Base-by-base conservation (phyloP, 352 stramenopile genomes). In the Phytopythium montanum region DNA sequence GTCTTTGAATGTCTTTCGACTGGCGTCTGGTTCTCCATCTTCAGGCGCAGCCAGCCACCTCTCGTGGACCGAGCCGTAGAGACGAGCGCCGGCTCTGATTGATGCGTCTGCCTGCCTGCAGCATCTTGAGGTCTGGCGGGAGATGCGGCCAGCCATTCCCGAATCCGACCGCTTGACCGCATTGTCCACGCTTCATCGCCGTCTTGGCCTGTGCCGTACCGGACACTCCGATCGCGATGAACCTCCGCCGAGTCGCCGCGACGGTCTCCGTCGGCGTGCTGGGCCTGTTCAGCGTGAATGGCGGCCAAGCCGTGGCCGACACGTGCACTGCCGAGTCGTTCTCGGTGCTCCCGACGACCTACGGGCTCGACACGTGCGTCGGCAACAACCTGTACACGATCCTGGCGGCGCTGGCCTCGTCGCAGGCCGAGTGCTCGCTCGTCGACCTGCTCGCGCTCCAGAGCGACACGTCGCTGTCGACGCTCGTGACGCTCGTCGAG, bases 301-400 rank as follows among this genome's bases (percentile, higher is more conserved):
- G 26, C 13, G 53, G 48, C 14, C 19, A 9, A 12, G 38, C 51
- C 16, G 5, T 13, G 54, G 62, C 69, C 44, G 52, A 69, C 21
- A 51, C 51, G 23, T 78, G 70, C 64, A 71, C 59, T 5, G 58
- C 59, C 0, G 60, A 79, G 57, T 59, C 16, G 65, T 79, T 70
- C 54, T 73, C 54, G 60, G 51, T 45, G 10, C 54, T 85, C 5
- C 73, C 76, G 4, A 60, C 65, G 0, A 65, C 56, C 44, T 79
- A 74, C 54, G 76, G 73, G 2, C 50, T 85, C 54, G 78, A 83
- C 58, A 73, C 60, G 55, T 86, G 76, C 52, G 55, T 83, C 10
- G 72, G 73, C 28, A 86, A 83, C 64, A 83, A 86, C 45, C 38
- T 74, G 28, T 59, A 61, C 38, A 68, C 50, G 2, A 50, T 86